phyloP scores from a whole-genome alignment of 1,284 basidiomycete species.

The Ganoderma resinaceum region DNA sequence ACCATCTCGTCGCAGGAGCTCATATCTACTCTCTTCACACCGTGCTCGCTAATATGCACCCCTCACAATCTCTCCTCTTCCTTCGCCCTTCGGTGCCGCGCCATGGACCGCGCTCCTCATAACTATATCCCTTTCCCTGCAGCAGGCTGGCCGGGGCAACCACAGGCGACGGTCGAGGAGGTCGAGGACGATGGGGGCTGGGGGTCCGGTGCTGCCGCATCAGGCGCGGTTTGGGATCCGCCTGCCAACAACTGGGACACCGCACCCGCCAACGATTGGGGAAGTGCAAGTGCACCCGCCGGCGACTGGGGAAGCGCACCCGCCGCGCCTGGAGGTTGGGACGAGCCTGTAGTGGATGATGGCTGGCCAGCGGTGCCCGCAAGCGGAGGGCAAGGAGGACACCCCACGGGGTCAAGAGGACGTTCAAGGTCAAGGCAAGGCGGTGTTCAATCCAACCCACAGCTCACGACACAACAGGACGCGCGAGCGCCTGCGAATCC shows the following conservation, averaged over 20 bases:
- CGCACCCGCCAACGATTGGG: conserved; percentile 1
- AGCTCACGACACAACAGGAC: conserved; percentile 8
- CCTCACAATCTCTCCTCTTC: conserved; percentile 3
- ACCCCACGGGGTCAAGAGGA: conserved; percentile 10
- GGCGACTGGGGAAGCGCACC: conserved; percentile 17
- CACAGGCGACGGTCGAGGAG: conserved; percentile 19
- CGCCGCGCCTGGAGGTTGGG: conserved; percentile 16
- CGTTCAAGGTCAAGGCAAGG: conserved; percentile 19
- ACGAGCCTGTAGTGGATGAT: neutral
- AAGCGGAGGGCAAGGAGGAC: conserved; percentile 7
- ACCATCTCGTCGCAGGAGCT: conserved; percentile 13
- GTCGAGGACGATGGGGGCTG: conserved; percentile 24
- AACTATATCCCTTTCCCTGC: conserved; percentile 29
- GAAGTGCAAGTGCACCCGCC: conserved; percentile 8
- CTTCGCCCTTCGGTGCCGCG: conserved; percentile 14
- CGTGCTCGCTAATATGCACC: conserved; percentile 3
- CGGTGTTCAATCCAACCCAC: conserved; percentile 23
- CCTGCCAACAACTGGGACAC: conserved; percentile 1
- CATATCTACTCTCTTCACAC: conserved; percentile 5
- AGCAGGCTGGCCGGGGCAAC: conserved; percentile 30
- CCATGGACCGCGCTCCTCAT: conserved; percentile 25
- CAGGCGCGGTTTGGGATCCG: conserved; percentile 19
- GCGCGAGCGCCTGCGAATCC: conserved; percentile 23
- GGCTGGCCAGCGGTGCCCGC: conserved; percentile 9
- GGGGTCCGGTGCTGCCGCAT: conserved; percentile 18